These are phyloP conservation scores for Austroboletus rostrupii DNA, from an alignment of 1,284 basidiomycete genomes.

Conservation along the genomic window DNA sequence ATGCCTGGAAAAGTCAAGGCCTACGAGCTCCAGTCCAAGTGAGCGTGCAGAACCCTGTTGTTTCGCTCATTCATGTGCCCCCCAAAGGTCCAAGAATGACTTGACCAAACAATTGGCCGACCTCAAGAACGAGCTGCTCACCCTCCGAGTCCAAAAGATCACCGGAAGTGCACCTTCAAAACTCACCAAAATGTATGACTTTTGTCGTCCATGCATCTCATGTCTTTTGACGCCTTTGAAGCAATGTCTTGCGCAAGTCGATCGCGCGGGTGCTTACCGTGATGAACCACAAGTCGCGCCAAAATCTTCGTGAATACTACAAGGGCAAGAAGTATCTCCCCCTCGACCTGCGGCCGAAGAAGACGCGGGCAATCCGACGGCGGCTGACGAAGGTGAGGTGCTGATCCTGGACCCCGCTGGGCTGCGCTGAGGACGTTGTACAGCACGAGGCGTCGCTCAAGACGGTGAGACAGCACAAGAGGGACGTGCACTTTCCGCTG, in stretches of 20 bases:
- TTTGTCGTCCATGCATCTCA: not conserved
- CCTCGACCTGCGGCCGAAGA: constrained; percentile 97
- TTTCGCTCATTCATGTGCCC: constrained; percentile 1
- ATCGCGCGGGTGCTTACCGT: constrained; percentile 98
- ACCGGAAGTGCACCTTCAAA: constrained; percentile 95
- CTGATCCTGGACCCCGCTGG: not conserved
- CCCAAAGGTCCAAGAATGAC: constrained; percentile 90
- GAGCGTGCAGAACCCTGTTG: constrained; percentile 32
- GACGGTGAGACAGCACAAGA: constrained; percentile 91
- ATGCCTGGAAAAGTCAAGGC: constrained; percentile 93
- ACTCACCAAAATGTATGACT: constrained; percentile 92
- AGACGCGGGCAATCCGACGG: constrained; percentile 97
- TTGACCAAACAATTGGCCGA: constrained; percentile 92
- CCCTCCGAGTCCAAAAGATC: constrained; percentile 96
- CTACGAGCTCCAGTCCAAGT: constrained; percentile 98
- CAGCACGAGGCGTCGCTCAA: constrained; percentile 80
- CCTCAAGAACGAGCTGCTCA: constrained; percentile 93
- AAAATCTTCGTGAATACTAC: constrained; percentile 97
- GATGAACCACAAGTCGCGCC: constrained; percentile 97
- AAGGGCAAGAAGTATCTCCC: constrained; percentile 96
- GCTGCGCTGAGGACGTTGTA: constrained; percentile 8
- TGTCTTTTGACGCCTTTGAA: constrained; percentile 32
- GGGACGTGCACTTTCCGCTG: constrained; percentile 87
- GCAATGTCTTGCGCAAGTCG: constrained; percentile 96
- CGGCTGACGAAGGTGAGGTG: constrained; percentile 80